Evolutionary conservation across 805 yeast species (phyloP).

Genomic region (Kuraishia molischiana): DNA sequence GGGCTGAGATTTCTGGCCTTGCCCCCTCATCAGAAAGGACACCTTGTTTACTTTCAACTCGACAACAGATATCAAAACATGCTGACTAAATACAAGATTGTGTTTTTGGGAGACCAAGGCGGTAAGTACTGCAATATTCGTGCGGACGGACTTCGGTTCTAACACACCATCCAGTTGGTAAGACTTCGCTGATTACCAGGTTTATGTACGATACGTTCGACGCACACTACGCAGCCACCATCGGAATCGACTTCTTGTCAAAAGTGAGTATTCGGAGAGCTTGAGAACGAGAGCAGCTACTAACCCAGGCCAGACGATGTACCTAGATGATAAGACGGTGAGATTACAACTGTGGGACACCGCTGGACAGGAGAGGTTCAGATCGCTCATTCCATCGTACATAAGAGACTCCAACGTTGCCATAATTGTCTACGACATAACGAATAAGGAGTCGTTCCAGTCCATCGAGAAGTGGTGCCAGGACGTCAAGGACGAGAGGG

Average conservation of each 20-base stretch:
- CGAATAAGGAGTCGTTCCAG: slow-evolving; percentile 76
- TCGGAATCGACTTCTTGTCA: slow-evolving; percentile 91
- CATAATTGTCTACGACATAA: slow-evolving; percentile 89
- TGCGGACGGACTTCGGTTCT: not conserved
- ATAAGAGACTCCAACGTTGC: slow-evolving; percentile 97
- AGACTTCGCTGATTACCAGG: slow-evolving; percentile 91
- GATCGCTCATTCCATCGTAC: slow-evolving; percentile 90
- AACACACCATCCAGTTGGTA: slow-evolving; percentile 49
- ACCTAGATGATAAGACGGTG: slow-evolving; percentile 90
- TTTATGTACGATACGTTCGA: slow-evolving; percentile 98
- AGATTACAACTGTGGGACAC: slow-evolving; percentile 97
- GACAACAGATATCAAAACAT: no score
- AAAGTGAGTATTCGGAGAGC: slow-evolving; percentile 25
- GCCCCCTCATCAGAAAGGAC: no score
- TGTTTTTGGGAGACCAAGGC: slow-evolving; percentile 94
- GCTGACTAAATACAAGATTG: slow-evolving; percentile 72
- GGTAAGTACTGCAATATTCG: slow-evolving; percentile 29
- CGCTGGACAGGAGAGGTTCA: slow-evolving; percentile 93
- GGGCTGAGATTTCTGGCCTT: no score
- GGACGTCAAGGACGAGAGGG: slow-evolving; percentile 90
- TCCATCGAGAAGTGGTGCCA: slow-evolving; percentile 87
- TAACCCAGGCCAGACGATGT: slow-evolving; percentile 54
- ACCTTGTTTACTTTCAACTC: no score
- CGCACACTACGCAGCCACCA: slow-evolving; percentile 92
- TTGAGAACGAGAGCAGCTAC: not conserved